Percentiles rank a stretch among this genome's conserved stretches.
Evolutionary conservation across 306 rosid species (phyloP).

Genomic region (Prunus mira): DNA sequence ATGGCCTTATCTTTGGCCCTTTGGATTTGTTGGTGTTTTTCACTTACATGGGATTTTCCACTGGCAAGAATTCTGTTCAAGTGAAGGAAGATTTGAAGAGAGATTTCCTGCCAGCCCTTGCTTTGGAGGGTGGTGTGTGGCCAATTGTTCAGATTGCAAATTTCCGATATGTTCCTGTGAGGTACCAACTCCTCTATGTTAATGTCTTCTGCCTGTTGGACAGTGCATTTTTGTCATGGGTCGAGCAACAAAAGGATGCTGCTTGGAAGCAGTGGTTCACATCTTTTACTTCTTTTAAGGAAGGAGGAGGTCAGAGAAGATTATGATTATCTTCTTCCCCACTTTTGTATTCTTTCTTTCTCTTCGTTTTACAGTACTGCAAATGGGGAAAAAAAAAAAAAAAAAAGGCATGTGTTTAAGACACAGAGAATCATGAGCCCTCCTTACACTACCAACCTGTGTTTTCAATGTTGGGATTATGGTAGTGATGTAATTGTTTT

Average conservation of each 20-base stretch:
- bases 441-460: neutral
- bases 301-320: constrained; percentile 31
- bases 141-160: constrained; percentile 78
- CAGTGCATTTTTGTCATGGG: constrained; percentile 91
- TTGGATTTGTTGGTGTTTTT: constrained; percentile 72
- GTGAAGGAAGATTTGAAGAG: constrained; percentile 82
- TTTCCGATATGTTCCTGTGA: constrained; percentile 79
- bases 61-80: constrained; percentile 65
- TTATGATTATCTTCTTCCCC: constrained; percentile 16
- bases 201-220: constrained; percentile 86
- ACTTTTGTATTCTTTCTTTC: neutral
- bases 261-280: constrained; percentile 89
- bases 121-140: constrained; percentile 83
- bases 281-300: constrained; percentile 51
- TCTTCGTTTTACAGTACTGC: neutral
- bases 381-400: neutral
- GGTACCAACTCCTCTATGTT: constrained; percentile 89
- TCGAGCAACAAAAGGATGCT: constrained; percentile 92
- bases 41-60: constrained; percentile 77
- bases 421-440: neutral
- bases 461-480: neutral
- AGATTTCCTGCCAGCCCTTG: constrained; percentile 75
- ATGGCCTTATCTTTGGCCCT: constrained; percentile 73
- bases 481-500: neutral
- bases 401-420: neutral